Base-by-base conservation (phyloP, 169 alveolate genomes). In the Eimeria zaria region DNA sequence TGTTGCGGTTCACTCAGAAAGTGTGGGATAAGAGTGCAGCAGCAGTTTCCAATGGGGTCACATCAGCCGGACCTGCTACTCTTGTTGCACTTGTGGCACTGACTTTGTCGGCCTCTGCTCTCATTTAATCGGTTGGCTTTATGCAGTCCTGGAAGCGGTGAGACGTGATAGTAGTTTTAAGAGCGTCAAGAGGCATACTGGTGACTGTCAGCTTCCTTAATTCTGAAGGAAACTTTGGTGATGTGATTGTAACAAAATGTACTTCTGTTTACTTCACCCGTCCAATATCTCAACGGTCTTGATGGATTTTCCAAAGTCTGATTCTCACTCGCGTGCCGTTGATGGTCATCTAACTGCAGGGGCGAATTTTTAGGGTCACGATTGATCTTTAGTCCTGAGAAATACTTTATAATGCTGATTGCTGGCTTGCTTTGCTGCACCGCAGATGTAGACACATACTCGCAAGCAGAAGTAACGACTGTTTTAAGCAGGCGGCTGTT, bases 1-100 rank as follows among this genome's bases (percentile, higher is more conserved):
- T 80, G 89, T n/a, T 80, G 89, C 46, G 39, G 1, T 80, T 48
- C 89, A 80, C 71, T 36, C 44, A 80, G 46, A 48, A 51, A 39
- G 64, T 41, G 18, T 80, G 89, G 89, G 55, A 80, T 39, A 80
- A 80, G 33, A 80, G 48, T 80, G 46, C 46, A 51, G 44, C 27
- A 9, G 51, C 89, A 51, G 18, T 51, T 24, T 48, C 89, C 44
- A 36, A 30, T 80, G 62, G 71, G 9, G 51, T 18, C 7, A 4
- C 46, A 22, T 14, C 71, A 20, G 51, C 71, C 71, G 71, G 48
- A n/a, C 33, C 89, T 16, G 27, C 89, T 48, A 30, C 51, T 20
- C 46, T 80, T 18, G 20, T 80, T n/a, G 89, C 67, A 14, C 89
- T 80, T 24, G 46, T 46, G 51, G 89, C 89, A 80, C 46, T 24